Conservation (phyloP, 2,329 filamentous ascomycete species). For the Graphilbum fragrans region DNA sequence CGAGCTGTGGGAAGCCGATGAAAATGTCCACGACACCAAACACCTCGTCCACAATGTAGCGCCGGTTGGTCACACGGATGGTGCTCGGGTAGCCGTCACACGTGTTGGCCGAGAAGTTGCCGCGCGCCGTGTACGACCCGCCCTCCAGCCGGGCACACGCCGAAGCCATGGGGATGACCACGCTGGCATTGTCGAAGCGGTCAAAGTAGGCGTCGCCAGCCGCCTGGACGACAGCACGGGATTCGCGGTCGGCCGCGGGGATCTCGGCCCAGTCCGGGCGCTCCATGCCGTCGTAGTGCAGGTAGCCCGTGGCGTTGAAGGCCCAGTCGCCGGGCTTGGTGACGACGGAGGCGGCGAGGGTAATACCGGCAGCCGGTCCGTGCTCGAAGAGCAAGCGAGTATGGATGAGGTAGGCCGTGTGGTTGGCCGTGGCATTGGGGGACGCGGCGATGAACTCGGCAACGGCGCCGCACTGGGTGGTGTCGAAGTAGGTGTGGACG, state of each 20-base stretch:
- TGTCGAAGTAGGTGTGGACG: slow-evolving; percentile 12
- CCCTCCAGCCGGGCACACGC: slow-evolving; percentile 18
- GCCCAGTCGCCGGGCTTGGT: slow-evolving; percentile 21
- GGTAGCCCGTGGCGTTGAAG: slow-evolving; percentile 21
- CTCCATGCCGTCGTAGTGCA: slow-evolving; percentile 18
- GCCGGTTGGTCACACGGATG: slow-evolving; percentile 12
- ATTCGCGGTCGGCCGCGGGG: slow-evolving; percentile 13
- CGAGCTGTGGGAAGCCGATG: slow-evolving; percentile 15
- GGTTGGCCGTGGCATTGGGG: slow-evolving; percentile 10
- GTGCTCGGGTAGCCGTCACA: slow-evolving; percentile 16
- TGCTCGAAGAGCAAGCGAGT: slow-evolving; percentile 6
- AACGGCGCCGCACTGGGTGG: slow-evolving; percentile 11
- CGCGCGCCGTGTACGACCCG: slow-evolving; percentile 14
- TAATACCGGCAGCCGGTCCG: slow-evolving; percentile 4
- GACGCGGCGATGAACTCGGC: slow-evolving; percentile 9
- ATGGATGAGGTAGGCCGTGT: slow-evolving; percentile 11
- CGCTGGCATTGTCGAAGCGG: slow-evolving; percentile 20
- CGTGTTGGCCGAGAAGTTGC: slow-evolving; percentile 9
- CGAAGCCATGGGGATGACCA: slow-evolving; percentile 22
- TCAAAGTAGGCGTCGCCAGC: slow-evolving; percentile 24
- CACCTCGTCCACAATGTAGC: slow-evolving; percentile 15
- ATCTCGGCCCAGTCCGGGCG: slow-evolving; percentile 14
- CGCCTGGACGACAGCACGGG: slow-evolving; percentile 15
- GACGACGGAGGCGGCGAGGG: slow-evolving; percentile 20
- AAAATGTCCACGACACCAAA: slow-evolving; percentile 17